Evolutionary conservation across 2,329 filamentous ascomycete species (phyloP).

Genomic region (Pyrenochaeta sp.): DNA sequence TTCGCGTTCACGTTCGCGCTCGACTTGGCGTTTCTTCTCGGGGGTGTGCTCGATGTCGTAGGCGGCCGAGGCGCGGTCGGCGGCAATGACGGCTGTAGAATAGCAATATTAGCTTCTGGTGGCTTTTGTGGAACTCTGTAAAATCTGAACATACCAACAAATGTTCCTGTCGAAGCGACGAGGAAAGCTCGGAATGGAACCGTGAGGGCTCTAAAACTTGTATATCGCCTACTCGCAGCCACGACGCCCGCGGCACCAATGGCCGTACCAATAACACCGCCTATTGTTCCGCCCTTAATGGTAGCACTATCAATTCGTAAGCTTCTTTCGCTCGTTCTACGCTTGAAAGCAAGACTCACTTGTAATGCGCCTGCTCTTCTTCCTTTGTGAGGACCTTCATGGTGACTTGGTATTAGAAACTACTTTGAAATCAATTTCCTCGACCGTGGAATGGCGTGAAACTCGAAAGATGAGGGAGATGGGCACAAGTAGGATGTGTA

Average conservation of each 20-base stretch:
- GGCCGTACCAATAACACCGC: slow-evolving; percentile 73
- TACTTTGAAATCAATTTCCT: slow-evolving; percentile 3
- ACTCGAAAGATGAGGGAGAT: not conserved
- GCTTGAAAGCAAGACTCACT: slow-evolving; percentile 52
- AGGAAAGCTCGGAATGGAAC: slow-evolving; percentile 92
- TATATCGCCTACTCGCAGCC: slow-evolving; percentile 74
- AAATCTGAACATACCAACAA: slow-evolving; percentile 65
- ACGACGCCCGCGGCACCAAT: slow-evolving; percentile 73
- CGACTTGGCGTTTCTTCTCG: slow-evolving; percentile 41
- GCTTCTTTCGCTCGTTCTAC: not conserved
- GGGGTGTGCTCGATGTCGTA: slow-evolving; percentile 78
- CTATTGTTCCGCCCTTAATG: slow-evolving; percentile 78
- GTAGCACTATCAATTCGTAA: slow-evolving; percentile 63
- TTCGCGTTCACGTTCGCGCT: slow-evolving; percentile 46
- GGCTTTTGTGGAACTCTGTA: no score
- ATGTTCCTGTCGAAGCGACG: slow-evolving; percentile 81
- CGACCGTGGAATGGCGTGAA: not conserved
- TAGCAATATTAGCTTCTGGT: not conserved
- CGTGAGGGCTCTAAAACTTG: slow-evolving; percentile 81
- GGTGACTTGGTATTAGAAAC: slow-evolving; percentile 11
- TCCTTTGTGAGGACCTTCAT: slow-evolving; percentile 98
- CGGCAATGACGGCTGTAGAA: slow-evolving; percentile 74
- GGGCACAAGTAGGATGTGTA: not conserved
- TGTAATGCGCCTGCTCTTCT: slow-evolving; percentile 88
- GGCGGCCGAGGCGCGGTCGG: slow-evolving; percentile 75